Evolutionary conservation across 257 asterid genomes (phyloP).

Genomic region (Penstemon newberryi): DNA sequence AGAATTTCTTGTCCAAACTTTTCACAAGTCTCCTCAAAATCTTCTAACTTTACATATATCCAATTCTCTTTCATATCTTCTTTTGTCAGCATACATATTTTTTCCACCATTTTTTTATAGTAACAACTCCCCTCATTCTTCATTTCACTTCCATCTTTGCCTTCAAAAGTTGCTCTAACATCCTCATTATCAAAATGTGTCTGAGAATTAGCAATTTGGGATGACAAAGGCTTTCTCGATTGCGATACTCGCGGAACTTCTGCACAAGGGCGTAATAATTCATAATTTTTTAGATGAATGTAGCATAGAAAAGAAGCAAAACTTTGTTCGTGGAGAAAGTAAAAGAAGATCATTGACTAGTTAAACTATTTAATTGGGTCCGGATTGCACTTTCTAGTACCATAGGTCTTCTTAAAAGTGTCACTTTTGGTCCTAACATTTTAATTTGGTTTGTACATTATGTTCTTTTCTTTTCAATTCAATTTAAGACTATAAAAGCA

Average conservation of each 20-base stretch:
- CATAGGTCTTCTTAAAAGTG: no score
- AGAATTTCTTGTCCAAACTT: conserved; percentile 47
- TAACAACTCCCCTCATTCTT: conserved; percentile 27
- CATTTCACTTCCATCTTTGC: conserved; percentile 14
- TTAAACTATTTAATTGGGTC: neutral
- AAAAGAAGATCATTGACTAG: neutral
- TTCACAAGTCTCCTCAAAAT: conserved; percentile 43
- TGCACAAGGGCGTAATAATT: conserved; percentile 11
- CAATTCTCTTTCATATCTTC: conserved; percentile 41
- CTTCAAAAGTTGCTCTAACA: conserved; percentile 7
- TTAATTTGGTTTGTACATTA: no score
- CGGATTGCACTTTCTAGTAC: no score
- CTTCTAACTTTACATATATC: conserved; percentile 33
- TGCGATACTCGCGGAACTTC: conserved; percentile 14
- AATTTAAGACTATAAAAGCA: no score
- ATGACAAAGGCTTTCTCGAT: conserved; percentile 12
- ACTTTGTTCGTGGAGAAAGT: no score
- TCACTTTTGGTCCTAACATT: no score
- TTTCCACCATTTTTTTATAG: conserved; percentile 33
- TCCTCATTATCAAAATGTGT: conserved; percentile 19
- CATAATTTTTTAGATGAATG: neutral
- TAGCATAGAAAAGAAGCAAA: neutral
- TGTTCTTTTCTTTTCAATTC: no score
- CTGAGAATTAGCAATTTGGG: neutral
- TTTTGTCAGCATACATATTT: conserved; percentile 38